Conservation (phyloP, 2,329 filamentous ascomycete species). For the Nakataea oryzae region DNA sequence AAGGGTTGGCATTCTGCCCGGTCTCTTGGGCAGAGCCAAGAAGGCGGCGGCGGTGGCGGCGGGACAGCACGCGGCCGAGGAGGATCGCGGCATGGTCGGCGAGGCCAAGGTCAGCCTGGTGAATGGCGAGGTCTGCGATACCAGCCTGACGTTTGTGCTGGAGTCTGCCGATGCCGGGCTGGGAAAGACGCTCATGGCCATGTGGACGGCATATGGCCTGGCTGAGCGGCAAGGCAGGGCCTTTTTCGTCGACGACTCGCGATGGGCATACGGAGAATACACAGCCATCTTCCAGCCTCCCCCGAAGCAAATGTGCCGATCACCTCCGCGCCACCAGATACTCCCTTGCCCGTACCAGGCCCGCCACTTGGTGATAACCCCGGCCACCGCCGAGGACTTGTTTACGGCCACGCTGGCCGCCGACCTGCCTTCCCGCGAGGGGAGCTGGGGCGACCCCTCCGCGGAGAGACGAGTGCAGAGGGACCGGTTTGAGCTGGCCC, state of each 20-base stretch:
- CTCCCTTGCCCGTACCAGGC: constrained; percentile 71
- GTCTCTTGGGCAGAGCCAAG: constrained; percentile 8
- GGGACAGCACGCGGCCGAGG: not conserved
- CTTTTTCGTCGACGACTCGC: constrained; percentile 78
- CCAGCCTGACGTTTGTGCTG: constrained; percentile 67
- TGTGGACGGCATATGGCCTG: constrained; percentile 79
- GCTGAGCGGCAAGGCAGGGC: constrained; percentile 62
- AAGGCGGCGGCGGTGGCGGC: not conserved
- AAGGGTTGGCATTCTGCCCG: constrained; percentile 48
- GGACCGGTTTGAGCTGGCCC: constrained; percentile 57
- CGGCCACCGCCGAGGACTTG: constrained; percentile 52
- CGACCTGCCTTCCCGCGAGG: not conserved
- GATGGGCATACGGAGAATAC: constrained; percentile 75
- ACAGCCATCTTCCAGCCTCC: constrained; percentile 60
- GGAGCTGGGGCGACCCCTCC: constrained; percentile 6
- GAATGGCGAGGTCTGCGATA: constrained; percentile 51
- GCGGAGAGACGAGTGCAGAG: constrained; percentile 24
- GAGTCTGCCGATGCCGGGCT: constrained; percentile 67
- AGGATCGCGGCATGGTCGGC: constrained; percentile 31
- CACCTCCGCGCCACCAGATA: constrained; percentile 65
- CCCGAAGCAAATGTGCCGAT: constrained; percentile 53
- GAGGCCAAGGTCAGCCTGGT: constrained; percentile 30
- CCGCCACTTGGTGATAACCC: constrained; percentile 63
- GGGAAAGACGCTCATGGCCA: constrained; percentile 62
- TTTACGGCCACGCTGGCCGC: constrained; percentile 37